Evolutionary conservation across 208 protist species (phyloP), one percentile per base, ranked within the genome.

Genomic region (Trypanosoma congolense): DNA sequence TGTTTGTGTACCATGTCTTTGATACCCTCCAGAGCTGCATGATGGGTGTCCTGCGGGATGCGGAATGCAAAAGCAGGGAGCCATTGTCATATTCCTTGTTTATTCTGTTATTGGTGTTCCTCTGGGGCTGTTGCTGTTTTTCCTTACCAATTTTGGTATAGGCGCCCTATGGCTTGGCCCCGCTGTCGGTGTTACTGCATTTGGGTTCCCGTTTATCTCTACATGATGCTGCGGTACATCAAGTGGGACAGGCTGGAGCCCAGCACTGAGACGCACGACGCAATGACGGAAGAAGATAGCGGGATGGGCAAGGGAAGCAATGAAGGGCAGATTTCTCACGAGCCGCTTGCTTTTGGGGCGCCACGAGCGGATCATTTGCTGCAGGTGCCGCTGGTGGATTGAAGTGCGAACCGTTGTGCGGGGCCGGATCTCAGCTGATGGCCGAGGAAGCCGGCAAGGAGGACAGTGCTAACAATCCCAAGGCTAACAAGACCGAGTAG

Each of bases 1-100:
- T 85, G 12, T 65, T 88, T 33, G 77, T 79, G n/a, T 92, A 89
- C 55, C 85, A 92, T 74, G 61, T 89, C 50, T 72, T 83, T 46
- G 81, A 92, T 45, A 71, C 81, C 8, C 85, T 87, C 55, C 85
- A 92, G 67, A 87, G 77, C 63, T 86, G 70, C 38, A 62, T 89
- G 19, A 88, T 92, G 80, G 75, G 74, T 28, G 73, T 84, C 38
- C 63, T 92, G 24, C 75, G 85, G 85, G 85, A 24, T 89, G 80
- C 61, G 78, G 72, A 50, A 49, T 89, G 41, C 85, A 92, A 58
- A 76, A 74, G 44, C 46, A 83, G 8, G 85, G 81, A 0, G 80
- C 85, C 2, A 41, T 72, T 12, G 73, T 88, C 53, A 87, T 92
- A 50, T 65, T 60, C 26, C 48, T 74, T 22, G 74, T 67, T 19